Percentiles rank a stretch among this genome's conserved stretches.
Evolutionary conservation across 768 basidiomycete genomes (phyloP).

Genomic region (Leccinum olivaceopallidum): DNA sequence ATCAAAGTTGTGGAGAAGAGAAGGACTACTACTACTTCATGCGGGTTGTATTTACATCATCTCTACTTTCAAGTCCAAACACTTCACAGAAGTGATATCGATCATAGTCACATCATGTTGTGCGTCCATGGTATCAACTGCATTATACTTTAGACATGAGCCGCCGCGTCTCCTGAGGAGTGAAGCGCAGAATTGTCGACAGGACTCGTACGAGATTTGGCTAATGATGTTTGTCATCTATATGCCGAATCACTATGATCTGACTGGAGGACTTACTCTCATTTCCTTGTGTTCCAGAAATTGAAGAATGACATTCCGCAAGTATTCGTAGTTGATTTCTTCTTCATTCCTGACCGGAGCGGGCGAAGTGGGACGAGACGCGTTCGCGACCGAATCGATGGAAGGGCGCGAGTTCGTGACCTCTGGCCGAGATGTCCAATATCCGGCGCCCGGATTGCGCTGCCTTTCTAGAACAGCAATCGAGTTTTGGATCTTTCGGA

Average conservation of each 20-base stretch:
- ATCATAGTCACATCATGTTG: not conserved
- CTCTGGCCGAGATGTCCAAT: conserved; percentile 66
- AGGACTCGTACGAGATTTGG: conserved; percentile 90
- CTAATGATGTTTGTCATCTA: conserved; percentile 37
- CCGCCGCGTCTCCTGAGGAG: conserved; percentile 90
- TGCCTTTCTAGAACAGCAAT: conserved; percentile 87
- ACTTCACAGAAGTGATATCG: conserved; percentile 1
- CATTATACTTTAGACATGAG: conserved; percentile 80
- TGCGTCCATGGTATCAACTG: conserved; percentile 2
- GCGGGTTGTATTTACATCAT: conserved; percentile 1
- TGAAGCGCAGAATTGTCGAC: conserved; percentile 91
- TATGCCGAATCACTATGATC: not conserved
- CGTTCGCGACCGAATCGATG: conserved; percentile 44
- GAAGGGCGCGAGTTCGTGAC: conserved; percentile 36
- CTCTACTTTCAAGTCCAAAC: not conserved
- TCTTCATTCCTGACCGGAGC: conserved; percentile 61
- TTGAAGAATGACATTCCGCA: conserved; percentile 94
- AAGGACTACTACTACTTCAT: not conserved
- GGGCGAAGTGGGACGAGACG: conserved; percentile 37
- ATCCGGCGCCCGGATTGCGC: conserved; percentile 91
- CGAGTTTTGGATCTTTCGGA: conserved; percentile 94
- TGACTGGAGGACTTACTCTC: conserved; percentile 63
- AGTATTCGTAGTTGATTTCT: conserved; percentile 93
- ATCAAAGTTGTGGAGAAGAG: conserved; percentile 1
- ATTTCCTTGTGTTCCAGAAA: conserved; percentile 99